Evolutionary conservation across 768 basidiomycete genomes (phyloP).

Genomic region (Amanita pseudoporphyria): DNA sequence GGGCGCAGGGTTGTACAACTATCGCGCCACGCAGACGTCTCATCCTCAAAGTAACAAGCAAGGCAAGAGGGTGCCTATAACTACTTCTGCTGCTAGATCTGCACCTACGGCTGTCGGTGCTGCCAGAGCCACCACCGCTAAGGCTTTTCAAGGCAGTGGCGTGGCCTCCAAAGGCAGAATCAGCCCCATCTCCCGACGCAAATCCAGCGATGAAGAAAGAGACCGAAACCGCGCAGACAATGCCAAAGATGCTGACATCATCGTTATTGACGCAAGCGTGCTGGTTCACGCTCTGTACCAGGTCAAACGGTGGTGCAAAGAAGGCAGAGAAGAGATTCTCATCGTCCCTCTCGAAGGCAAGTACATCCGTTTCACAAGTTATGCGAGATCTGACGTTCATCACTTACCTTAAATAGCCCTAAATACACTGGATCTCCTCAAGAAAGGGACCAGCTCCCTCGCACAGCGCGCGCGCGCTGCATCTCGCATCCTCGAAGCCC

Average conservation of each 20-base stretch:
- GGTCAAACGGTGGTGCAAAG: constrained; percentile 75
- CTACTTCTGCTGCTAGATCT: neutral
- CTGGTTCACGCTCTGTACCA: constrained; percentile 69
- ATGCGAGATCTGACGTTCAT: neutral
- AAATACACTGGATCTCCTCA: constrained; percentile 85
- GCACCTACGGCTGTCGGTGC: neutral
- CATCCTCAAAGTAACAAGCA: neutral
- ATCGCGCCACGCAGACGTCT: too few relatives aligned
- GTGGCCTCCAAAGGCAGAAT: constrained; percentile 9
- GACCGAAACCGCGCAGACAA: constrained; percentile 29
- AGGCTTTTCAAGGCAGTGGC: too few relatives aligned
- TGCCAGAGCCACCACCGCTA: too few relatives aligned
- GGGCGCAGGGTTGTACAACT: too few relatives aligned
- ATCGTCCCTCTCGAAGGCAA: constrained; percentile 85
- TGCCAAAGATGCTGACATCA: constrained; percentile 66
- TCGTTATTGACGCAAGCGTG: constrained; percentile 77
- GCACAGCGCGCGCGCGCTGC: constrained; percentile 80
- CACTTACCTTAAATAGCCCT: constrained; percentile 90
- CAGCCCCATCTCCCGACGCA: constrained; percentile 16
- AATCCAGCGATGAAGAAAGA: constrained; percentile 21
- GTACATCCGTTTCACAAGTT: too few relatives aligned
- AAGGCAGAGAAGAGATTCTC: constrained; percentile 67
- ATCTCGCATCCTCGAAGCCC: too few relatives aligned
- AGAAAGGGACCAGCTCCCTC: constrained; percentile 75
- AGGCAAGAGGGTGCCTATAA: too few relatives aligned